Base-by-base conservation (phyloP, 139 green algal species). In the Micromonas commoda region DNA sequence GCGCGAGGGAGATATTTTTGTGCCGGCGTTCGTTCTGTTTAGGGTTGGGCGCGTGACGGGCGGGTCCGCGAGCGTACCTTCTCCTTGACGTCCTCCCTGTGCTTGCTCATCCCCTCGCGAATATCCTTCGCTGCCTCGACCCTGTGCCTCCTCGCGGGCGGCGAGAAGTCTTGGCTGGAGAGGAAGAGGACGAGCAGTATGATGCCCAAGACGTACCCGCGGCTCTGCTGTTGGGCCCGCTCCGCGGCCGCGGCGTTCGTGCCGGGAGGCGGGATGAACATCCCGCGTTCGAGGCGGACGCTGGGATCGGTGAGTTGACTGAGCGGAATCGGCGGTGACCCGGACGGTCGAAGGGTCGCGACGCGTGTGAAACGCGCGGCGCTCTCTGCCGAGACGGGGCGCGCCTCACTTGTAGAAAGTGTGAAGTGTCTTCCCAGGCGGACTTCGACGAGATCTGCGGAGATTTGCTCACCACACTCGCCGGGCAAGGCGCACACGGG, bases 101-200 rank as follows among this genome's bases (percentile, higher is more conserved):
- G 45, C 45, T 57, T 57, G 45, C 45, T 57, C 45, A 16, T 16
- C 9, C 45, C 45, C 45, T 57, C 45, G 45, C 16, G 45, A 9
- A 16, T 16, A 16, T 9, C 45, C 45, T 9, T 16, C 9, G 45
- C 45, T 9, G 9, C 9, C 45, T 57, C 9, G 9, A 57, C 45
- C 45, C 45, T 71, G 2, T 29, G n/a, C 4, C 26, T 4, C 64
- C 26, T 35, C 64, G 13, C 4, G 5, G 61, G 13, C 28, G 64
- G 64, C 29, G 64, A n/a, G 29, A 71, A 71, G 64, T 71, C 64
- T n/a, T 71, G 32, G 28, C 28, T 21, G 3, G 64, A 51, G 26
- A 71, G 21, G 64, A 71, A 39, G 4, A 71, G 24, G 64, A 71
- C 26, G 29, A 71, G 33, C 4, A 71, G 33, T 4, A 71, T 26